These are phyloP conservation scores for Wallemia hederae DNA, from an alignment of 1,284 basidiomycete species.

Conservation along the genomic window DNA sequence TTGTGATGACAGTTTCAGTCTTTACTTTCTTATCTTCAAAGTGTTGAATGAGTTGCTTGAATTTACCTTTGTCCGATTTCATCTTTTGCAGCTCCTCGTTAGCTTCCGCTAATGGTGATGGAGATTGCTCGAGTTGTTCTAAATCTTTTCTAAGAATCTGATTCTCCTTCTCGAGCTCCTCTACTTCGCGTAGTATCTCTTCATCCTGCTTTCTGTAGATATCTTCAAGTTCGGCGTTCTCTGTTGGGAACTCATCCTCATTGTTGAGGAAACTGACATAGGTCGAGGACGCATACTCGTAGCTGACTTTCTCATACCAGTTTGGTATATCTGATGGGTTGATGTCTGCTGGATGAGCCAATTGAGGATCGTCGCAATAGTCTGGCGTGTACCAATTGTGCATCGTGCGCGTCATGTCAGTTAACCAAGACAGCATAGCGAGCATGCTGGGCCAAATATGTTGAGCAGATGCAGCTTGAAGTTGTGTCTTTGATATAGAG, in stretches of 20 bases:
- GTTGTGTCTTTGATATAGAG: conserved; percentile 43
- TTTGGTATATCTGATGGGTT: conserved; percentile 14
- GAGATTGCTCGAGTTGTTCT: conserved; percentile 12
- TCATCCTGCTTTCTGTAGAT: conserved; percentile 27
- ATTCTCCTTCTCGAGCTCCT: conserved; percentile 10
- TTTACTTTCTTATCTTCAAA: conserved; percentile 16
- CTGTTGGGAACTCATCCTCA: conserved; percentile 37
- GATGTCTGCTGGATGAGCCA: conserved; percentile 14
- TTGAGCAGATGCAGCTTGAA: conserved; percentile 54
- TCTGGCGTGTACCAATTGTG: conserved; percentile 27
- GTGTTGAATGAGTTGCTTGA: conserved; percentile 14
- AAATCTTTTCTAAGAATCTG: conserved; percentile 11
- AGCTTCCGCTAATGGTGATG: conserved; percentile 14
- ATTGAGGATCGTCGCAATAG: conserved; percentile 37
- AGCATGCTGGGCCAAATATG: conserved; percentile 55
- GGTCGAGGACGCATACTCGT: conserved; percentile 37
- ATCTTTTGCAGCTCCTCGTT: conserved; percentile 15
- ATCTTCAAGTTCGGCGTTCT: conserved; percentile 35
- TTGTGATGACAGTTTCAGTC: conserved; percentile 10
- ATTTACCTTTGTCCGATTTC: conserved; percentile 16
- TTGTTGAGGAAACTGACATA: conserved; percentile 42
- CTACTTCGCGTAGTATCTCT: conserved; percentile 11
- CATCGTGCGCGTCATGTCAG: conserved; percentile 23
- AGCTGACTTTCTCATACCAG: conserved; percentile 36
- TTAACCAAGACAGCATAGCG: conserved; percentile 61